Conservation (phyloP, 257 asterid genomes). For the Plectranthus barbatus region DNA sequence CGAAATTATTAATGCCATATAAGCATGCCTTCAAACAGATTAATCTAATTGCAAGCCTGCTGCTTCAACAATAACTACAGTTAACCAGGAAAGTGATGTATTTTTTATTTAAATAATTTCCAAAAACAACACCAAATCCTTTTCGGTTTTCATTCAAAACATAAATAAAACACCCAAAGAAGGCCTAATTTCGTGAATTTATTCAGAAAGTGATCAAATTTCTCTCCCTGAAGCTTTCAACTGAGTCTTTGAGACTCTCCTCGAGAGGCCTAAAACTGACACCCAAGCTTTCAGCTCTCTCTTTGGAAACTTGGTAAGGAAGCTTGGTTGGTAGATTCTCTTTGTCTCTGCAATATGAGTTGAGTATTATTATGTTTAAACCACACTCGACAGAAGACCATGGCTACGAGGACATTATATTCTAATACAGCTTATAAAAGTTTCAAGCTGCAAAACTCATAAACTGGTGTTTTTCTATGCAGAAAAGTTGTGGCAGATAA, state of each 20-base stretch:
- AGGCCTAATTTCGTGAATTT: background rate
- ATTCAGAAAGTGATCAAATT: constrained; percentile 11
- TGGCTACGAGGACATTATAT: background rate
- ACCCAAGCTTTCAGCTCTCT: constrained; percentile 37
- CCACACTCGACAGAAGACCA: no score
- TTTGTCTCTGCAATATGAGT: constrained; percentile 14
- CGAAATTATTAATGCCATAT: no score
- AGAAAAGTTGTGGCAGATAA: no score
- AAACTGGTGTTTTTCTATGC: no score
- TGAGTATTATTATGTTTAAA: background rate
- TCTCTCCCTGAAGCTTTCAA: constrained; percentile 31
- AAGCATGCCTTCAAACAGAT: no score
- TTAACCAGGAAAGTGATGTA: constrained; percentile 23
- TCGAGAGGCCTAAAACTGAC: constrained; percentile 35
- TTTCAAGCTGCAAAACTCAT: background rate
- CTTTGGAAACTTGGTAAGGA: constrained; percentile 19
- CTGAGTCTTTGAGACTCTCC: constrained; percentile 34
- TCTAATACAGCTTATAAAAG: no score
- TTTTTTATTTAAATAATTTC: background rate
- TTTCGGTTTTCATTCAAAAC: background rate
- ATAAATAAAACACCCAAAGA: background rate
- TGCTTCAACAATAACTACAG: no score
- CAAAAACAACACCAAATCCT: background rate
- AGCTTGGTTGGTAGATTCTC: constrained; percentile 3
- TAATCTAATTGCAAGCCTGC: no score